These are phyloP conservation scores for Naegleria fowleri DNA, from an alignment of 208 protist genomes.

Conservation along the genomic window DNA sequence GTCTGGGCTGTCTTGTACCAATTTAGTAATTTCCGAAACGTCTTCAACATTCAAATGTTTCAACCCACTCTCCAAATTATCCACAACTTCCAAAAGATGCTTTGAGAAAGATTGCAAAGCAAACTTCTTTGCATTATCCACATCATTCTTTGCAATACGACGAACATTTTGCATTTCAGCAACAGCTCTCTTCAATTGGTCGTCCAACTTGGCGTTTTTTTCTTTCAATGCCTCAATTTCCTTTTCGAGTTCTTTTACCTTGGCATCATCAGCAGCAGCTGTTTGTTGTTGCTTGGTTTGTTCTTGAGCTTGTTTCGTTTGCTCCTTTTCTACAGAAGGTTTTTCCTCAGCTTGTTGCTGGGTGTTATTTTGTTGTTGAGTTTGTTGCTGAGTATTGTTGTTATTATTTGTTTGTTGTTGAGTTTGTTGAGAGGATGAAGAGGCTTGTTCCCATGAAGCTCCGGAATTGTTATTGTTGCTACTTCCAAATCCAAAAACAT, in stretches of 20 bases:
- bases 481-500: too few relatives aligned
- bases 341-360: not conserved
- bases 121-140: constrained; percentile 74
- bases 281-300: constrained; percentile 67
- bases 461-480: too few relatives aligned
- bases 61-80: constrained; percentile 77
- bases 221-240: constrained; percentile 15
- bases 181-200: constrained; percentile 59
- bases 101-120: constrained; percentile 76
- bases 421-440: too few relatives aligned
- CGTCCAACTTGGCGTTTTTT: not conserved
- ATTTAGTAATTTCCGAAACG: constrained; percentile 46
- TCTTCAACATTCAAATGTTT: constrained; percentile 42
- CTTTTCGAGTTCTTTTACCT: constrained; percentile 14
- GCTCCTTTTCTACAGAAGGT: not conserved
- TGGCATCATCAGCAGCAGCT: not conserved
- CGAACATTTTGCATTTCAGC: constrained; percentile 76
- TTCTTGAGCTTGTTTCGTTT: constrained; percentile 34
- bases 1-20: constrained; percentile 27
- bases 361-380: not conserved
- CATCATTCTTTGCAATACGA: constrained; percentile 73
- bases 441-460: too few relatives aligned
- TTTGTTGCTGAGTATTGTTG: not conserved
- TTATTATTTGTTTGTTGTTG: not conserved
- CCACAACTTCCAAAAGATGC: constrained; percentile 79